Evolutionary conservation across 257 asterid genomes (phyloP), one percentile per base, ranked within the genome.

Genomic region (Jacaranda copaia): DNA sequence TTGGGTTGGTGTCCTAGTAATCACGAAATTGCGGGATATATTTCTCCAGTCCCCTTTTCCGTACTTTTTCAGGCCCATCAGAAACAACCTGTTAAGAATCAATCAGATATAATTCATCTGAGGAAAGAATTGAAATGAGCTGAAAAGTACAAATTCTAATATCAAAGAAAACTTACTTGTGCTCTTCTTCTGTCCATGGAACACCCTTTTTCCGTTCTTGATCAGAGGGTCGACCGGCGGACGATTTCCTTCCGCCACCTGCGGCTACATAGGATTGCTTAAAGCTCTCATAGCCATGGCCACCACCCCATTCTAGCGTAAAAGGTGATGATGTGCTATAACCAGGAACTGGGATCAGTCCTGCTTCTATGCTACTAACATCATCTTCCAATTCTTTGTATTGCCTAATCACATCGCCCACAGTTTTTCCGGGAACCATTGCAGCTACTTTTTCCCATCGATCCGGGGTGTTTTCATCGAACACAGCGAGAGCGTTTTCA

Each of bases 11-110:
- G 98, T 96, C 65, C 99, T 85, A 2, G 96, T 86, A n/a, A 86
- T 85, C 84, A 96, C 99, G 11, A 83, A 93, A 52, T 91, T 96
- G 4, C 98, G 85, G 0, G 99, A 93, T 60, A 96, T 96, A 72
- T 96, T 96, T 77, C 98, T 88, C 99, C 99, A 96, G 61, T 96
- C 99, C 13, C 99, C 99, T 70, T 96, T 96, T 39, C 99, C 99
- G 56, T 96, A 93, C 86, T 90, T 96, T 16, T 96, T 89, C 40
- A 96, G 83, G 90, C 99, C 99, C 97, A 93, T 78, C 82, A 96
- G 66, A 55, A 96, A 96, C 89, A 93, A 81, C 87, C 99, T 93
- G 87, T 49, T 45, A 5, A 55, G 46, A 58, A 56, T 42, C 1
- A 6, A 42, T 42, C 6, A 42, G 1, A 25, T 2, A 25, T 25